phyloP scores from a whole-genome alignment of 2,329 filamentous ascomycete genomes.

The Penicillium sclerotiorum region DNA sequence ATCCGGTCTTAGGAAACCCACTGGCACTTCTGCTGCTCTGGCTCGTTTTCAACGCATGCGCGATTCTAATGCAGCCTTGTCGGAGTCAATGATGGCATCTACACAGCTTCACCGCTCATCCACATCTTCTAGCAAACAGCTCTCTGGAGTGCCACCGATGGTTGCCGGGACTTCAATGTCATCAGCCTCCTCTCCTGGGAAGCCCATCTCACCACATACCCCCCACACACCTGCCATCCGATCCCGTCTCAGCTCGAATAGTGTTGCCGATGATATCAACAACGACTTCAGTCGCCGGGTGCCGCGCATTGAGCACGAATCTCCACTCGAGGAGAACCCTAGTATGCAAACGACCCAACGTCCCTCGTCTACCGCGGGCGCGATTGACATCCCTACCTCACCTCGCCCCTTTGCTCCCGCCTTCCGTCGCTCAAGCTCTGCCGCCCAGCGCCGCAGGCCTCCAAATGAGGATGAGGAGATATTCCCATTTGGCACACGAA shows the following conservation, averaged over 20 bases:
- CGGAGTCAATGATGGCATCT: slow-evolving; percentile 91
- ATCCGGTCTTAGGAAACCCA: slow-evolving; percentile 72
- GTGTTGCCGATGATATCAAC: slow-evolving; percentile 70
- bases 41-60: slow-evolving; percentile 85
- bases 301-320: slow-evolving; percentile 34
- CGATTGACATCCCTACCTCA: slow-evolving; percentile 54
- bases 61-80: slow-evolving; percentile 84
- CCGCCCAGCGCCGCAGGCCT: slow-evolving; percentile 40
- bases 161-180: slow-evolving; percentile 71
- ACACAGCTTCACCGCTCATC: slow-evolving; percentile 81
- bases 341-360: slow-evolving; percentile 38
- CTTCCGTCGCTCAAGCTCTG: slow-evolving; percentile 50
- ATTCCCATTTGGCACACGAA: slow-evolving; percentile 49
- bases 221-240: slow-evolving; percentile 93
- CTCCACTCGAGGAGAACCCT: slow-evolving; percentile 40
- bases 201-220: slow-evolving; percentile 73
- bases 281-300: slow-evolving; percentile 37
- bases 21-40: slow-evolving; percentile 76
- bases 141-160: slow-evolving; percentile 65
- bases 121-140: slow-evolving; percentile 73
- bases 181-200: slow-evolving; percentile 84
- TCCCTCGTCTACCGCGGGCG: slow-evolving; percentile 41
- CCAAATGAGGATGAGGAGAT: slow-evolving; percentile 48
- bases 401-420: slow-evolving; percentile 44
- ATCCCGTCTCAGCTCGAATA: slow-evolving; percentile 89